These are phyloP conservation scores for Pinus albicaulis DNA, from an alignment of 75 land plant species.

Conservation along the genomic window DNA sequence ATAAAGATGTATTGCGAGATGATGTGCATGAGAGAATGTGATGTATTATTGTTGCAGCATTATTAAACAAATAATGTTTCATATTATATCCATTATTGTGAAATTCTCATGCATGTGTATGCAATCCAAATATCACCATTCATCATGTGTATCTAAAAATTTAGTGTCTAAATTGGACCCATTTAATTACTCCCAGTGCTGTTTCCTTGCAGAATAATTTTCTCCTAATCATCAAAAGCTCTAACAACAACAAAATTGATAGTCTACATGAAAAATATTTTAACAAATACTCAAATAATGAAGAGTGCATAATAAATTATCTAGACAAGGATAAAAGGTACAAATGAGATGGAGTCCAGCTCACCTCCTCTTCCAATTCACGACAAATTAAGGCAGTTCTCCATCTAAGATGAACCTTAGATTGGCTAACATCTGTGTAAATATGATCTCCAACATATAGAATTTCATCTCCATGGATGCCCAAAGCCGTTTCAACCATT, in stretches of 20 bases:
- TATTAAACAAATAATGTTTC: too few species aligned
- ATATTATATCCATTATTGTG: too few species aligned
- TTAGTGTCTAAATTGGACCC: too few species aligned
- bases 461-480: conserved; percentile 90
- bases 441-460: conserved; percentile 98
- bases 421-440: conserved; percentile 96
- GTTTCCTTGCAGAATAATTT: too few species aligned
- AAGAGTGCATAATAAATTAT: background rate
- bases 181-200: too few species aligned
- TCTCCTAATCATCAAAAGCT: too few species aligned
- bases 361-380: conserved; percentile 93
- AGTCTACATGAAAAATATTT: background rate
- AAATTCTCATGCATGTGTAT: too few species aligned
- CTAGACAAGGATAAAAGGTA: background rate
- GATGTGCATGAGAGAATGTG: too few species aligned
- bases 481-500: conserved; percentile 88
- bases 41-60: too few species aligned
- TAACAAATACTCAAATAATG: background rate
- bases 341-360: background rate
- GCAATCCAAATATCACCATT: too few species aligned
- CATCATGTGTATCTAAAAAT: too few species aligned
- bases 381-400: conserved; percentile 92
- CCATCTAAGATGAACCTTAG: conserved; percentile 97
- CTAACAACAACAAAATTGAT: background rate
- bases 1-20: too few species aligned